Evolutionary conservation across 768 basidiomycete genomes (phyloP), one percentile per base, ranked within the genome.

Genomic region (Pulveroboletus sp.): DNA sequence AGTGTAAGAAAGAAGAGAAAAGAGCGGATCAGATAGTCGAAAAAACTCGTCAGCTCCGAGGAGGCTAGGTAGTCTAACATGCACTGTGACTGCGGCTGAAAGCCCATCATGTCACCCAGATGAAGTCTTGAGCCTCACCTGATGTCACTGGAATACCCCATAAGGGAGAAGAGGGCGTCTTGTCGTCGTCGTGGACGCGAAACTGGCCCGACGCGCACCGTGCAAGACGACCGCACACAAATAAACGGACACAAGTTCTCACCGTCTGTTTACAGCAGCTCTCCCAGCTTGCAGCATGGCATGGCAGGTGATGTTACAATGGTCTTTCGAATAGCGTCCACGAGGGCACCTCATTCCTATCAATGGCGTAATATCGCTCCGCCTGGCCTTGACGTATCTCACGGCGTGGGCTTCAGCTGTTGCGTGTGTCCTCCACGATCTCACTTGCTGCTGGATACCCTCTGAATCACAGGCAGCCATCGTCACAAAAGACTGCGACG

Each of bases 21-120:
- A 4, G 27, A 36, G 17, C 2, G 4, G 11, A 47, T 47, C 45
- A 39, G 53, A 15, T 21, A 13, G 45, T 45, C 38, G 43, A 48
- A 43, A 33, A 48, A 0, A 51, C 48, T 63, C 63, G 62, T 57
- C 65, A 61, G 39, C 57, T 58, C 62, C 62, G 50, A 46, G 43
- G 56, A 56, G 54, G 30, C 32, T 65, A 56, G 57, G 64, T 57
- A 66, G 65, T 66, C 60, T 66, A 66, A 59, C 63, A 67, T 64
- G 62, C 65, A 53, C 45, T 43, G 56, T 58, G 62, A 64, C 64
- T 57, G 49, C 30, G 62, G 62, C 59, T 43, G 14, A 26, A 39
- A 49, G 53, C 47, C 54, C 50, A 59, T 59, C 58, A 42, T 43
- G 43, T 46, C 37, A 7, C 28, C 18, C 6, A 24, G 10, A 49